Evolutionary conservation across 2,329 filamentous ascomycete genomes (phyloP).

Genomic region (Escovopsis sp.): DNA sequence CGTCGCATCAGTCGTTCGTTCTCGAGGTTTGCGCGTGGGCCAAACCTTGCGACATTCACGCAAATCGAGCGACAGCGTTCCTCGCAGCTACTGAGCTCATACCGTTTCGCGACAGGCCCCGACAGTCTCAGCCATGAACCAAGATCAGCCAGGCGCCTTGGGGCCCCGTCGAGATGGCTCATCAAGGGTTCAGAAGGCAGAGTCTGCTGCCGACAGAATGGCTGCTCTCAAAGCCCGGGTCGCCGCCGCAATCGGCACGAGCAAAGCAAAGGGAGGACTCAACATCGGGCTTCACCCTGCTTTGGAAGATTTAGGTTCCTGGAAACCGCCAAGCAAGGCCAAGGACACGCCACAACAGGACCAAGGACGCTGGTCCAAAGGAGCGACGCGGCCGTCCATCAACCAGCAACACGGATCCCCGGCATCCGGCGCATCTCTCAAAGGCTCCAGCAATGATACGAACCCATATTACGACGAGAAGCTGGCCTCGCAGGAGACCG

Average conservation of each 20-base stretch:
- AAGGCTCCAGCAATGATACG: slow-evolving; percentile 4
- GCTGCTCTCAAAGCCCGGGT: slow-evolving; percentile 70
- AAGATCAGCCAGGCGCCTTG: slow-evolving; percentile 35
- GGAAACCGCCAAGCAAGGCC: slow-evolving; percentile 28
- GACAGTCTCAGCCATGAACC: slow-evolving; percentile 29
- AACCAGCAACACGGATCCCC: not conserved
- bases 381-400: not conserved
- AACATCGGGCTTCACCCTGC: slow-evolving; percentile 68
- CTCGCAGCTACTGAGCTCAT: too few relatives aligned
- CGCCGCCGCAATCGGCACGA: slow-evolving; percentile 53
- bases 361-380: slow-evolving; percentile 5
- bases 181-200: slow-evolving; percentile 39
- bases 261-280: slow-evolving; percentile 49
- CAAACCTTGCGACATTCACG: too few relatives aligned
- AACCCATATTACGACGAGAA: slow-evolving; percentile 78
- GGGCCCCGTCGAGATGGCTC: slow-evolving; percentile 40
- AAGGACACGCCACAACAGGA: slow-evolving; percentile 11
- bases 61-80: too few relatives aligned
- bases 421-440: not conserved
- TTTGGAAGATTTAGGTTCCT: slow-evolving; percentile 41
- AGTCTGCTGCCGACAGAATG: slow-evolving; percentile 48
- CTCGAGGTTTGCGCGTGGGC: too few relatives aligned
- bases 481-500: slow-evolving; percentile 41
- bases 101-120: too few relatives aligned
- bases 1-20: too few relatives aligned